phyloP scores from a whole-genome alignment of 2,329 filamentous ascomycete species.

The Ceratocystis lukuohia region DNA sequence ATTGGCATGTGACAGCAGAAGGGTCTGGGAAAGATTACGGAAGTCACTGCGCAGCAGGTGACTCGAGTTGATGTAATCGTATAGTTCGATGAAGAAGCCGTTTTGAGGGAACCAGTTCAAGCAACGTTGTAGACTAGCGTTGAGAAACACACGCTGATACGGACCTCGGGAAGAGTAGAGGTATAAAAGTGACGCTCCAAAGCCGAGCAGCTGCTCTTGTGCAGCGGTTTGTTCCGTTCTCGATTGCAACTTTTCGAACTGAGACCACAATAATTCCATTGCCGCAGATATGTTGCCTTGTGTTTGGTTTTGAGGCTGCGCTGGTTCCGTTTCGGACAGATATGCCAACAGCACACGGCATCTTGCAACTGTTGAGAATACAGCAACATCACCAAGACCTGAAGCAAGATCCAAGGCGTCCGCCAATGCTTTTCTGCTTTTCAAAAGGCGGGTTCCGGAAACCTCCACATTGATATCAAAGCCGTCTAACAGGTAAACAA shows the following conservation, averaged over 20 bases:
- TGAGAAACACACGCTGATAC: slow-evolving; percentile 54
- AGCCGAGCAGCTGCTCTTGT: slow-evolving; percentile 57
- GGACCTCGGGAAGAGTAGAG: slow-evolving; percentile 45
- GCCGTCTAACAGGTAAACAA: slow-evolving; percentile 31
- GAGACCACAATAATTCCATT: slow-evolving; percentile 30
- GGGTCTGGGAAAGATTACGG: slow-evolving; percentile 47
- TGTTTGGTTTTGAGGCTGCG: slow-evolving; percentile 32
- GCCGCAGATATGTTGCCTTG: slow-evolving; percentile 46
- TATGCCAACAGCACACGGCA: slow-evolving; percentile 55
- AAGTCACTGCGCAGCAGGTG: slow-evolving; percentile 65
- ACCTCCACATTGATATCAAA: slow-evolving; percentile 20
- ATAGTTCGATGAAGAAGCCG: slow-evolving; percentile 58
- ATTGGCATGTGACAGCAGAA: slow-evolving; percentile 31
- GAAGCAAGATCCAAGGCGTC: slow-evolving; percentile 43
- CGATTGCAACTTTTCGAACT: slow-evolving; percentile 32
- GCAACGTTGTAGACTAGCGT: slow-evolving; percentile 46
- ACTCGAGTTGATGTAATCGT: slow-evolving; percentile 59
- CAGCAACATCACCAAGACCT: slow-evolving; percentile 33
- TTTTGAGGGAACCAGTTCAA: slow-evolving; percentile 59
- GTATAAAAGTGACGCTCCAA: slow-evolving; percentile 51
- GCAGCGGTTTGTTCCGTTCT: slow-evolving; percentile 27
- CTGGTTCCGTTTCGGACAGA: slow-evolving; percentile 33
- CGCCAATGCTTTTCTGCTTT: slow-evolving; percentile 38
- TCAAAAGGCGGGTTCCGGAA: slow-evolving; percentile 36
- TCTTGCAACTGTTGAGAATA: slow-evolving; percentile 45